These are phyloP conservation scores for Zelopaecilomyces penicillatus DNA, from an alignment of 2,329 filamentous ascomycete species.

Conservation along the genomic window DNA sequence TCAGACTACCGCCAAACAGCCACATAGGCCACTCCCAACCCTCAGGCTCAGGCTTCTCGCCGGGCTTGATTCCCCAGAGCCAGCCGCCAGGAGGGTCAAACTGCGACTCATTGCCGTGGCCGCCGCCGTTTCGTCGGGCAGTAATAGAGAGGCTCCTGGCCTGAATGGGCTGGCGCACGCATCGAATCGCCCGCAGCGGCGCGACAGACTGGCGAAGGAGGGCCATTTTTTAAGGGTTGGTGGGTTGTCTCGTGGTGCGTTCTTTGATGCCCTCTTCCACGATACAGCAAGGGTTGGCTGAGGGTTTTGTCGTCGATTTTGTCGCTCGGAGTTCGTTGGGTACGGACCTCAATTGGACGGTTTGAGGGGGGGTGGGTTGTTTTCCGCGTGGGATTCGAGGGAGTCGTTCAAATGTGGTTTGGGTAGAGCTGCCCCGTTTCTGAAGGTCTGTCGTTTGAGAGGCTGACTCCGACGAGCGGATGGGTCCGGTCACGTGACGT, in stretches of 20 bases:
- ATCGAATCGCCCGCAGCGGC: slow-evolving; percentile 29
- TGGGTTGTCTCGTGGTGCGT: neutral
- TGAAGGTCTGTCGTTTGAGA: slow-evolving; percentile 4
- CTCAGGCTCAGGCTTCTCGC: slow-evolving; percentile 91
- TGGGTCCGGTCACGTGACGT: slow-evolving; percentile 3
- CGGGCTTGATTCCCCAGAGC: slow-evolving; percentile 90
- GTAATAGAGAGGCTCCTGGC: slow-evolving; percentile 37
- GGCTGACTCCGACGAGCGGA: slow-evolving; percentile 7
- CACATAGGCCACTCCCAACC: slow-evolving; percentile 88
- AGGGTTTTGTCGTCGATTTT: no score
- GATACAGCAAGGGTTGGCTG: no score
- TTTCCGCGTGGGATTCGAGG: no score
- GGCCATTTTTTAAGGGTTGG: slow-evolving; percentile 21
- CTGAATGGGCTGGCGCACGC: slow-evolving; percentile 24
- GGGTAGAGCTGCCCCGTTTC: no score
- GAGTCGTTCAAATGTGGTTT: no score
- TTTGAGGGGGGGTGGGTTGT: no score
- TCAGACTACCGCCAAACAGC: slow-evolving; percentile 73
- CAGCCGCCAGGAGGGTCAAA: slow-evolving; percentile 88
- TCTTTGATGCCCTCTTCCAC: no score
- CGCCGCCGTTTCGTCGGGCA: slow-evolving; percentile 31
- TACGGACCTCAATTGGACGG: no score
- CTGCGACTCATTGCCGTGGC: slow-evolving; percentile 54
- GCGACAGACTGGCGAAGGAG: slow-evolving; percentile 28
- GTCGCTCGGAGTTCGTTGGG: no score